Evolutionary conservation across 116 monocot species (phyloP).

Genomic region (Posidonia oceanica): DNA sequence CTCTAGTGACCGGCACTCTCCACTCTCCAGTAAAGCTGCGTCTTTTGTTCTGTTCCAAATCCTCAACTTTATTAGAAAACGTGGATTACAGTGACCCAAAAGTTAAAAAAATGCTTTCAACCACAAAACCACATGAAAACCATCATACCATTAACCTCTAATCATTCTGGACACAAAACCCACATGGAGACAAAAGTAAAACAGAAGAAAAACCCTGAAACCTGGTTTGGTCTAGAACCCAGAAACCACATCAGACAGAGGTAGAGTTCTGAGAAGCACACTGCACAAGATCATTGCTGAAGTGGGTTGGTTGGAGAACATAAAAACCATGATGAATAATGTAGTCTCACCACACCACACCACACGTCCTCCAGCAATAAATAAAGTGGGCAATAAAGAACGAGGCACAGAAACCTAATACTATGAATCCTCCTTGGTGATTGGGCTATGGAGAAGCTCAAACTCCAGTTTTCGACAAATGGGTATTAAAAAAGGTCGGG

Average conservation of each 20-base stretch:
- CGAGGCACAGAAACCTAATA: conserved; percentile 7
- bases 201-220: conserved; percentile 1
- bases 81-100: too few relatives aligned
- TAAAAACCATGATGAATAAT: neutral
- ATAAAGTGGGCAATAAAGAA: neutral
- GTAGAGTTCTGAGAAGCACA: too few relatives aligned
- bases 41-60: too few relatives aligned
- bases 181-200: neutral
- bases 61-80: too few relatives aligned
- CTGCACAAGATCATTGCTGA: neutral
- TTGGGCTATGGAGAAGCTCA: neutral
- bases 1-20: too few relatives aligned
- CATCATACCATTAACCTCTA: neutral
- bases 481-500: too few relatives aligned
- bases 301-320: neutral
- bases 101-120: neutral
- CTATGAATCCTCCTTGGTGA: neutral
- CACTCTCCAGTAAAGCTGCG: too few relatives aligned
- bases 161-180: neutral
- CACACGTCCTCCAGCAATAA: neutral
- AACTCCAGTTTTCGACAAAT: conserved; percentile 2
- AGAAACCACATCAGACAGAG: neutral
- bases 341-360: neutral
- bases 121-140: neutral
- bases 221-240: neutral